Base-by-base conservation (phyloP, 176 grass and related monocot genomes). In the Oryza glumipatula region DNA sequence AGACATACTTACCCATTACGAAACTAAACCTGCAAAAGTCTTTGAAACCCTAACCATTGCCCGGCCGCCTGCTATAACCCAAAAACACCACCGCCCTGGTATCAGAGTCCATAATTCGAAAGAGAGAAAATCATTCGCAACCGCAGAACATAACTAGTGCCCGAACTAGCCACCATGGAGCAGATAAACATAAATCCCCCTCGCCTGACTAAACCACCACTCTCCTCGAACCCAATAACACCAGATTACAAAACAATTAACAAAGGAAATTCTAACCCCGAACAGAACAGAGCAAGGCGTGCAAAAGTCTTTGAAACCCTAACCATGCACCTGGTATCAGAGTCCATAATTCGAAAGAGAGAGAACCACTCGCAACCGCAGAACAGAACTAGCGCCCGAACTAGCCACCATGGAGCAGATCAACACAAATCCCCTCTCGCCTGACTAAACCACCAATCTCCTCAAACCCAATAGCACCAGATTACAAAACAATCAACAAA, bases 161-260 rank as follows among this genome's bases (percentile, higher is more conserved):
- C 76, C 39, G 30, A 51, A 43, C 5, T 39, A 12, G 11, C 28
- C 16, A 85, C 19, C 66, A 52, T 4, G 8, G 45, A 75, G 44
- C 15, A 30, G 44, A 67, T 68, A 14, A 19, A 61, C 82, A 70
- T 21, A 76, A 76, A 89, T 38, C 44, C 45, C 68, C 13, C 7
- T 17, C 26, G 6, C 30, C 39, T 23, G 58, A 63, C 58, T 10
- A 63, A 63, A 63, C 3, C 21, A 63, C 7, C 19, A 23, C 7
- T 23, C 19, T 58, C 58, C 8, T 10, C 5, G 9, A 63, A 63
- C 58, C 52, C 17, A 58, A 58, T 17, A 17, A 21, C 17, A 58
- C 17, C 17, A 21, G 52, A 58, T 21, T 58, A 19, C 7, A 21
- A 7, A 21, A 58, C 52, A 58, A 58, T 58, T 8, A 58, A 19